Conservation (phyloP, 2,329 filamentous ascomycete species). For the Rutstroemia sp. region DNA sequence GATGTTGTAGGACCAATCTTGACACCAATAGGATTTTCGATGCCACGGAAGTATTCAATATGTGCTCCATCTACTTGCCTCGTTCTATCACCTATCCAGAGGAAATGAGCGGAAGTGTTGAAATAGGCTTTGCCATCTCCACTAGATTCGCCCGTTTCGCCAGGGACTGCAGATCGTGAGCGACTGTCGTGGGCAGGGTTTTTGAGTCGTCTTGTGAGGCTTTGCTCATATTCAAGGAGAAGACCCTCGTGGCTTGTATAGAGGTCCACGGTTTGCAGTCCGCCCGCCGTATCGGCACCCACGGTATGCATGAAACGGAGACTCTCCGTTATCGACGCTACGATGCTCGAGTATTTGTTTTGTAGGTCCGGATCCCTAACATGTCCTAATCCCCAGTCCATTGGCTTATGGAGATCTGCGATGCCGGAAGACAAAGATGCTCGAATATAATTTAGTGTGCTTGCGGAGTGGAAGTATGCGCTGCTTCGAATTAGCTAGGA, state of each 20-base stretch:
- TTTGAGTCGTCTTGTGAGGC: conserved; percentile 69
- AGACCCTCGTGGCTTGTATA: conserved; percentile 95
- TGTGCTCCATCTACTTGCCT: conserved; percentile 89
- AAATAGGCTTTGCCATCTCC: conserved; percentile 57
- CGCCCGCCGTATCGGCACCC: conserved; percentile 76
- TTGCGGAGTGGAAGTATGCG: conserved; percentile 92
- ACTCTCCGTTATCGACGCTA: conserved; percentile 80
- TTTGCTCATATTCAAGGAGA: conserved; percentile 88
- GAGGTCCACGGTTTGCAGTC: conserved; percentile 86
- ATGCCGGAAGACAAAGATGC: conserved; percentile 79
- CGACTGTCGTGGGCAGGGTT: conserved; percentile 42
- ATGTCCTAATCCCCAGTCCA: conserved; percentile 93
- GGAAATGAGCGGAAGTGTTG: conserved; percentile 90
- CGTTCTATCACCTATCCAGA: conserved; percentile 97
- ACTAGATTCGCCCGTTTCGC: conserved; percentile 1
- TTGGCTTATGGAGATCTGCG: conserved; percentile 84
- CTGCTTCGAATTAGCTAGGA: conserved; percentile 32
- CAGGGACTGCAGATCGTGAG: neutral
- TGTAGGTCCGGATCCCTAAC: conserved; percentile 78
- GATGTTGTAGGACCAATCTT: conserved; percentile 90
- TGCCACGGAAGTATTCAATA: conserved; percentile 94
- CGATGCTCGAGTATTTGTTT: conserved; percentile 77
- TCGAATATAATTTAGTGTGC: conserved; percentile 89
- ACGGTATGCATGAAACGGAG: conserved; percentile 92
- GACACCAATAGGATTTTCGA: conserved; percentile 92